These are phyloP conservation scores for Gliomastix tumulicola DNA, from an alignment of 2,329 filamentous ascomycete species.

Conservation along the genomic window DNA sequence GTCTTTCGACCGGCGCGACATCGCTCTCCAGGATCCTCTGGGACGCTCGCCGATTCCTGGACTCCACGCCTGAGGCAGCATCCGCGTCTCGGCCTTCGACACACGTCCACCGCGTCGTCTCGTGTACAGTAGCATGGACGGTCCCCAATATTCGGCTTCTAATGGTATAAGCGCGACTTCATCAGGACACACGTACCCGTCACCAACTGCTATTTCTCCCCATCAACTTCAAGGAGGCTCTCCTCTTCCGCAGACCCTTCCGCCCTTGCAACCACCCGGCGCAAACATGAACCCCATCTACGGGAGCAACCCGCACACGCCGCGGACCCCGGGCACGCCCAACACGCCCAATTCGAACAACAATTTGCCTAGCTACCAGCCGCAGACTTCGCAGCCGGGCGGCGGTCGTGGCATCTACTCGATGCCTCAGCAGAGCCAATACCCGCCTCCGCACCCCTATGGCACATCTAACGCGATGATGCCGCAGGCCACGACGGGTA, in stretches of 20 bases:
- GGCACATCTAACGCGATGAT: constrained; percentile 54
- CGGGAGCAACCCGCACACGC: constrained; percentile 53
- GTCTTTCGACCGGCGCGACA: neutral
- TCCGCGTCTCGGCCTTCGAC: too few relatives aligned
- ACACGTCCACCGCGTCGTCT: constrained; percentile 4
- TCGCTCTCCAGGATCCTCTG: neutral
- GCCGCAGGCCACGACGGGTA: constrained; percentile 57
- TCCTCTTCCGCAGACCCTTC: constrained; percentile 45
- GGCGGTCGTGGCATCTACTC: constrained; percentile 43
- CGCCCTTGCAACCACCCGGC: constrained; percentile 43
- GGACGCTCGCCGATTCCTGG: neutral
- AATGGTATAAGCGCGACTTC: constrained; percentile 49
- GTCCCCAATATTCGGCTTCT: constrained; percentile 41
- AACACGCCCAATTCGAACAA: constrained; percentile 51
- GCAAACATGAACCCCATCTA: constrained; percentile 39
- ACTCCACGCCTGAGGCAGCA: too few relatives aligned
- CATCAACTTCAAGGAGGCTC: constrained; percentile 42
- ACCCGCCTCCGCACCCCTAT: constrained; percentile 47
- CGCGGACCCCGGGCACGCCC: constrained; percentile 55
- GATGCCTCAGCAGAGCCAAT: constrained; percentile 47
- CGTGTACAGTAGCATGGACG: constrained; percentile 42
- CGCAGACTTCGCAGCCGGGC: constrained; percentile 39
- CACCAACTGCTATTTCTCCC: constrained; percentile 42
- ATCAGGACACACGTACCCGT: constrained; percentile 41
- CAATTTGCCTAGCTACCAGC: constrained; percentile 47